Evolutionary conservation across 2,329 filamentous ascomycete genomes (phyloP).

Genomic region (Arthrobotrys sinensis): DNA sequence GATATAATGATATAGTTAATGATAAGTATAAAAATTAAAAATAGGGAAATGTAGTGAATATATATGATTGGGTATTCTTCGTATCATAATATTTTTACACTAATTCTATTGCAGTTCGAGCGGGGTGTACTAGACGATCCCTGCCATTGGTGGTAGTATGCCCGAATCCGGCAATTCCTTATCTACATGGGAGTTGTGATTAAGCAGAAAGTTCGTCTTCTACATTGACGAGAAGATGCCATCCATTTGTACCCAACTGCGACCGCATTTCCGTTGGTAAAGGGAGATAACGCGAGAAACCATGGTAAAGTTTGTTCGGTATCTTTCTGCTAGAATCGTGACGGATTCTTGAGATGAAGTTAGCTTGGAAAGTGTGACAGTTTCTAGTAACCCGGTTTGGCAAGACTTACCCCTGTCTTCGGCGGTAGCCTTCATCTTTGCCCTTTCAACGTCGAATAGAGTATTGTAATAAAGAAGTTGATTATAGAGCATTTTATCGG

Average conservation of each 20-base stretch:
- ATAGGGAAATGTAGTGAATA: too few relatives aligned
- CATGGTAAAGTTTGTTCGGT: constrained; percentile 82
- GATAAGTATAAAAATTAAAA: too few relatives aligned
- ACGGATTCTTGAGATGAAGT: constrained; percentile 69
- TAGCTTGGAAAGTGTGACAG: constrained; percentile 54
- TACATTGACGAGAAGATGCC: constrained; percentile 76
- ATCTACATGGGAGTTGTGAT: neutral
- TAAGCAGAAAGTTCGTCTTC: neutral
- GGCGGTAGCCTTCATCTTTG: constrained; percentile 71
- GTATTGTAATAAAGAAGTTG: constrained; percentile 89
- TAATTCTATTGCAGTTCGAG: too few relatives aligned
- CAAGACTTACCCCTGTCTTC: constrained; percentile 68
- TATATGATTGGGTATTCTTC: too few relatives aligned
- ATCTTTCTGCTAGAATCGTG: constrained; percentile 82
- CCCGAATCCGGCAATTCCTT: too few relatives aligned
- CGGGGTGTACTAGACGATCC: too few relatives aligned
- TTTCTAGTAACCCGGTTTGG: neutral
- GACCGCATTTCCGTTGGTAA: constrained; percentile 89
- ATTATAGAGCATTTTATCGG: constrained; percentile 93
- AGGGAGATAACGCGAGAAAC: constrained; percentile 83
- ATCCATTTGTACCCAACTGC: constrained; percentile 96
- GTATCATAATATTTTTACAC: too few relatives aligned
- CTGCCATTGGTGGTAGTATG: too few relatives aligned
- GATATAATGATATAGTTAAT: too few relatives aligned
- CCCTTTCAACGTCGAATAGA: constrained; percentile 91